Base-by-base conservation (phyloP, 1,284 basidiomycete genomes). In the Microbotryum scabiosae region DNA sequence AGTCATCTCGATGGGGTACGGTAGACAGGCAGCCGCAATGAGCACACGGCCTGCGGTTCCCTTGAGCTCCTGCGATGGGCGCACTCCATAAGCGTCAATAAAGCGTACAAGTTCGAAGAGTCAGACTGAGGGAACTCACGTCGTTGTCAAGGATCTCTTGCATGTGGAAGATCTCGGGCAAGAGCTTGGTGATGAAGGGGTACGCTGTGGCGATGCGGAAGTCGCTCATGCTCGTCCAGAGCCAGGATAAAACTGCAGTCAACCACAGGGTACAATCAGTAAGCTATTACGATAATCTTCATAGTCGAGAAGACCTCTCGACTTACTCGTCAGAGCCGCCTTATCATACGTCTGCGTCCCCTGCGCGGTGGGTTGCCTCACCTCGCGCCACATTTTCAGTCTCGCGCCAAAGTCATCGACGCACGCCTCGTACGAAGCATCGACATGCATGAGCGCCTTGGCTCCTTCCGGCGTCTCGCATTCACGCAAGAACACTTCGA, bases 261-360 rank as follows among this genome's bases (percentile, higher is more conserved):
- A 53, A 62, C 50, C 41, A 57, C 51, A 47, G 54, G 44, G 60
- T 26, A 25, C 12, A 41, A 16, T 41, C 36, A 41, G 82, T 76
- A 87, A 87, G 90, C 51, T 89, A 79, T 86, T 85, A 89, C 67
- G 85, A 81, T 28, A 90, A 73, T 62, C 88, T 85, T 87, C 64
- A 41, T 12, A 41, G 36, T 18, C 4, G 50, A 30, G 36, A 20
- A 28, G 46, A 48, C 28, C 49, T 25, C 26, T 25, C 26, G 54
- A 74, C 82, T 71, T 74, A 87, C 86, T 76, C 25, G 86, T 86
- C 60, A 89, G 76, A 14, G 87, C 86, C 59, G 89, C 84, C 77
- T 88, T 90, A 76, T 96, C 91, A 74, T 94, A 94, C 78, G 84
- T 84, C 5, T 88, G 91, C 71, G 71, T 65, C 26, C 76, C 76